A percentile compares a stretch with the other conserved stretches of the same genome.
Conservation (phyloP, 768 basidiomycete species). For the Collybia sp. region DNA sequence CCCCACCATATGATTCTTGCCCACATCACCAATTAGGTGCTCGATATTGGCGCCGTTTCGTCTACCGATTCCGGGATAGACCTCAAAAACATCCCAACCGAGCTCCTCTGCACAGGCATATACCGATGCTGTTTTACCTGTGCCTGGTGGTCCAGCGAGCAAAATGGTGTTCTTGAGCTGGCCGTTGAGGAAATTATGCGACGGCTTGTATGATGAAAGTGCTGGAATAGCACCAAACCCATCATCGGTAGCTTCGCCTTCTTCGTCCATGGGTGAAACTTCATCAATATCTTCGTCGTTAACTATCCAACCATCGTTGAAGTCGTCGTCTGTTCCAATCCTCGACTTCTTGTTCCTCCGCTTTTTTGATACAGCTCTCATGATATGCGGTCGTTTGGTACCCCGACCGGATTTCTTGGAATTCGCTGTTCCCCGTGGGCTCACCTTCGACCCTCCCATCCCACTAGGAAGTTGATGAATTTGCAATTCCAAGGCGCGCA, state of each 20-base stretch:
- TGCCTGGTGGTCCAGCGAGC: conserved; percentile 75
- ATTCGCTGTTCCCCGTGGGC: conserved; percentile 20
- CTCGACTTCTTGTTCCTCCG: conserved; percentile 42
- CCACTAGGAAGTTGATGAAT: conserved; percentile 19
- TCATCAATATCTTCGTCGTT: conserved; percentile 26
- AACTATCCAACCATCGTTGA: conserved; percentile 59
- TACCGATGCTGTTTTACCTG: conserved; percentile 88
- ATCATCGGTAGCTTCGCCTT: conserved; percentile 13
- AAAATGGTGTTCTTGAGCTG: conserved; percentile 83
- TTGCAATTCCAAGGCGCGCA: conserved; percentile 64
- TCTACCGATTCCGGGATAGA: conserved; percentile 92
- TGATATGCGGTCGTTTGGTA: conserved; percentile 53
- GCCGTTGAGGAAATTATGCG: conserved; percentile 13
- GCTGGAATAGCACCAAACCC: background rate
- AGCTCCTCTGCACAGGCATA: conserved; percentile 94
- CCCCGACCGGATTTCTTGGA: conserved; percentile 23
- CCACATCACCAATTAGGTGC: conserved; percentile 84
- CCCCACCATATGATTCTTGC: conserved; percentile 83
- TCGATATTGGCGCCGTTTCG: conserved; percentile 77
- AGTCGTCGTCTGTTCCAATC: conserved; percentile 29
- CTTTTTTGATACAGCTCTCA: conserved; percentile 56
- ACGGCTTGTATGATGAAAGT: conserved; percentile 19
- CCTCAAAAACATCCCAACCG: conserved; percentile 95
- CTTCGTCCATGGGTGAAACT: conserved; percentile 19
- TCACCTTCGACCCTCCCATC: conserved; percentile 12